Percentiles rank a stretch among this genome's conserved stretches.
Evolutionary conservation across 805 yeast species (phyloP).

Genomic region (Sugiyamaella marilandica): DNA sequence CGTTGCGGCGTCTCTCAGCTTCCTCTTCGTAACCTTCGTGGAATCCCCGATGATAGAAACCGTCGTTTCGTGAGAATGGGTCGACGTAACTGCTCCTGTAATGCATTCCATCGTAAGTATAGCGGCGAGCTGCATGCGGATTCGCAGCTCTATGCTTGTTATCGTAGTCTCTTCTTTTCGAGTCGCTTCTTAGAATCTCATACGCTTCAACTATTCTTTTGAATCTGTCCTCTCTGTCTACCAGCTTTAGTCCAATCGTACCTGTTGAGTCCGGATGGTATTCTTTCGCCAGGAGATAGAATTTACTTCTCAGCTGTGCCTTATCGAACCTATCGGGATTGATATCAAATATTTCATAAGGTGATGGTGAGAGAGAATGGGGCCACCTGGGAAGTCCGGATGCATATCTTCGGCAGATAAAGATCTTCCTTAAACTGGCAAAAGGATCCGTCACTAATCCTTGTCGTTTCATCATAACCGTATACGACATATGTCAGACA

Average conservation of each 20-base stretch:
- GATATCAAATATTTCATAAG: constrained; percentile 63
- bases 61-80: constrained; percentile 27
- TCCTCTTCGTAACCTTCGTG: constrained; percentile 57
- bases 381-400: constrained; percentile 49
- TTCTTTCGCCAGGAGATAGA: constrained; percentile 59
- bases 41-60: constrained; percentile 57
- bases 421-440: not conserved
- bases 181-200: constrained; percentile 45
- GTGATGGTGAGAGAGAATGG: constrained; percentile 48
- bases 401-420: not conserved
- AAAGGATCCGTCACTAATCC: no score
- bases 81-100: not conserved
- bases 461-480: no score
- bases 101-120: not conserved
- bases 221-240: constrained; percentile 47
- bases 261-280: constrained; percentile 70
- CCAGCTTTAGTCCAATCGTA: constrained; percentile 34
- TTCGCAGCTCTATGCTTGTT: constrained; percentile 1
- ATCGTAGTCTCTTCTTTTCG: constrained; percentile 44
- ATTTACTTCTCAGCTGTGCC: constrained; percentile 43
- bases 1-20: constrained; percentile 33
- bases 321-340: constrained; percentile 35
- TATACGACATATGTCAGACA: no score
- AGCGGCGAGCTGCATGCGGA: not conserved
- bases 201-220: constrained; percentile 55